These are phyloP conservation scores for Pistacia integerrima DNA, from an alignment of 345 rosid genomes.

Conservation along the genomic window DNA sequence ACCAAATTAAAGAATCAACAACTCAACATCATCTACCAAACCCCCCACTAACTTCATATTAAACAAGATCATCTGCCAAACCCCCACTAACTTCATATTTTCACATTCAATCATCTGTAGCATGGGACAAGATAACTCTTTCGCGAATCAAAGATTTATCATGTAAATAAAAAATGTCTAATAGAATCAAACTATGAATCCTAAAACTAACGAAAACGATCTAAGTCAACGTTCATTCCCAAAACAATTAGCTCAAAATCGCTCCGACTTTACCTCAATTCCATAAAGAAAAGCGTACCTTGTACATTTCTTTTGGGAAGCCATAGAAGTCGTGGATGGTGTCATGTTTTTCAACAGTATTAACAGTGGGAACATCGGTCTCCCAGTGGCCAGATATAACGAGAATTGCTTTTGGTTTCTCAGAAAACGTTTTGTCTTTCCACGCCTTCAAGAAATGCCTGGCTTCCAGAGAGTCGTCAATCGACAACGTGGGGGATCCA, in stretches of 20 bases:
- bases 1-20: too few species aligned
- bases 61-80: too few species aligned
- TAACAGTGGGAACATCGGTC: conserved; percentile 64
- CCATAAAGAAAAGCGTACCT: conserved; percentile 36
- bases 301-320: conserved; percentile 79
- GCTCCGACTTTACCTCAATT: too few species aligned
- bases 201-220: too few species aligned
- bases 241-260: too few species aligned
- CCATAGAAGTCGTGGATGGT: conserved; percentile 81
- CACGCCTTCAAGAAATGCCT: conserved; percentile 75
- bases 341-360: conserved; percentile 50
- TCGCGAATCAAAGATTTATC: too few species aligned
- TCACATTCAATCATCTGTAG: too few species aligned
- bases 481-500: conserved; percentile 78
- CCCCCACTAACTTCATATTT: too few species aligned
- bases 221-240: too few species aligned
- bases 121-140: too few species aligned
- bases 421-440: conserved; percentile 37
- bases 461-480: conserved; percentile 66
- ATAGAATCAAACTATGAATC: too few species aligned
- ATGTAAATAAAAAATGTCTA: too few species aligned
- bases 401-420: conserved; percentile 69
- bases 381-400: conserved; percentile 93
- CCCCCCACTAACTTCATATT: not conserved
- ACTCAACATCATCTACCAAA: not conserved